These are phyloP conservation scores for Salix exigua DNA, from an alignment of 345 rosid species.

Conservation along the genomic window DNA sequence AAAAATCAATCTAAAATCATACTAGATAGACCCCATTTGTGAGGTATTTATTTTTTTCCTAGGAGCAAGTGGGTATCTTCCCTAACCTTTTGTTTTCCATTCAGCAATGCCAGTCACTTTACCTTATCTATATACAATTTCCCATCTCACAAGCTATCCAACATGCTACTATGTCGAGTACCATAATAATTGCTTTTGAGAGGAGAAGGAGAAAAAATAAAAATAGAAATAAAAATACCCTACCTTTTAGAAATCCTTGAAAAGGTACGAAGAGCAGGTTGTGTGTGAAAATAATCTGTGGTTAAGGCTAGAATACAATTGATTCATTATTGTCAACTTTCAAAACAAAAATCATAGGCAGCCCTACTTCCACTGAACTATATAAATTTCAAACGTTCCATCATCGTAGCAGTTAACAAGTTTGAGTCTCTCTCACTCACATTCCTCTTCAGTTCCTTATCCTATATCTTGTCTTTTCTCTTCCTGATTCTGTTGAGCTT, in stretches of 20 bases:
- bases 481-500: constrained; percentile 11
- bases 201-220: neutral
- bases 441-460: constrained; percentile 7
- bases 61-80: constrained; percentile 25
- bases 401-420: constrained; percentile 16
- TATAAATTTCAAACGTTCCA: constrained; percentile 26
- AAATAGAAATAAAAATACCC: neutral
- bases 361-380: constrained; percentile 17
- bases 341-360: constrained; percentile 11
- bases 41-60: constrained; percentile 4
- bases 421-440: constrained; percentile 14
- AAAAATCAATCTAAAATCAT: constrained; percentile 9
- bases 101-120: constrained; percentile 30
- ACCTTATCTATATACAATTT: constrained; percentile 34
- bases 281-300: constrained; percentile 6
- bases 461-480: constrained; percentile 2
- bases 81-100: constrained; percentile 12
- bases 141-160: constrained; percentile 26
- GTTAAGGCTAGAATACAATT: constrained; percentile 10
- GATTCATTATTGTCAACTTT: constrained; percentile 18
- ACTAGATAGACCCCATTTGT: constrained; percentile 18
- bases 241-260: constrained; percentile 16
- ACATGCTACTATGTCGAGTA: constrained; percentile 17
- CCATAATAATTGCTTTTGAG: constrained; percentile 28
- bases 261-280: constrained; percentile 6